These are phyloP conservation scores for Geopyxis carbonaria DNA, from an alignment of 495 filamentous ascomycete genomes.

Conservation along the genomic window DNA sequence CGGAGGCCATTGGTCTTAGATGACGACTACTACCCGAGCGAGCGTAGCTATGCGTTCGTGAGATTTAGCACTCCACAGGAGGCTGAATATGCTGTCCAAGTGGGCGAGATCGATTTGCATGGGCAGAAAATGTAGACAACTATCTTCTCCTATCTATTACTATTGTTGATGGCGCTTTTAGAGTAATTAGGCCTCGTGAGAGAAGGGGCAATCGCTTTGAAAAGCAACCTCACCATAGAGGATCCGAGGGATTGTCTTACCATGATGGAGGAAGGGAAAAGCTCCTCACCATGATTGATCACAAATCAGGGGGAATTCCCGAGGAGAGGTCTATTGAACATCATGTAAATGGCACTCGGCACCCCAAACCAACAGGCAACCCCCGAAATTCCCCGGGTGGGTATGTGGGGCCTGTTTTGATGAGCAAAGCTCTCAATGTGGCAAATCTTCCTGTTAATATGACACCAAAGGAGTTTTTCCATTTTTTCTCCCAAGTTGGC, in stretches of 20 bases:
- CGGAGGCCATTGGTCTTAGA: no score
- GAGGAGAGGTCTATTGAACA: no score
- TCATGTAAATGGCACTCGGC: no score
- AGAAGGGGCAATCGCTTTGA: constrained; percentile 14
- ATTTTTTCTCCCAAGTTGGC: constrained; percentile 17
- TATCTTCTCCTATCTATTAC: not conserved
- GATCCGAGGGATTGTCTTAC: constrained; percentile 2
- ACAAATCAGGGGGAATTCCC: no score
- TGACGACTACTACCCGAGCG: not conserved
- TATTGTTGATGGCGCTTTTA: not conserved
- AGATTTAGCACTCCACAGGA: constrained; percentile 18
- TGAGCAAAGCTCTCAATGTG: constrained; percentile 21
- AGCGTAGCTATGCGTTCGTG: constrained; percentile 21
- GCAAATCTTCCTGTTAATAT: constrained; percentile 23
- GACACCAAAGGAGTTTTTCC: constrained; percentile 21
- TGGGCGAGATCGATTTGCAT: constrained; percentile 17
- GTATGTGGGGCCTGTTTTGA: constrained; percentile 13
- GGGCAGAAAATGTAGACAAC: constrained; percentile 19
- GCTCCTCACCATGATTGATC: no score
- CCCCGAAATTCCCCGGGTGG: not conserved
- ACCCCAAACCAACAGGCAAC: constrained; percentile 1
- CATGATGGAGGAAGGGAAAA: constrained; percentile 6
- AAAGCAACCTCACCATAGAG: constrained; percentile 10
- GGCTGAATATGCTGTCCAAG: constrained; percentile 17
- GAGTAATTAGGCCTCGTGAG: constrained; percentile 21